phyloP scores from a whole-genome alignment of 768 basidiomycete species.

The Suillus discolor region DNA sequence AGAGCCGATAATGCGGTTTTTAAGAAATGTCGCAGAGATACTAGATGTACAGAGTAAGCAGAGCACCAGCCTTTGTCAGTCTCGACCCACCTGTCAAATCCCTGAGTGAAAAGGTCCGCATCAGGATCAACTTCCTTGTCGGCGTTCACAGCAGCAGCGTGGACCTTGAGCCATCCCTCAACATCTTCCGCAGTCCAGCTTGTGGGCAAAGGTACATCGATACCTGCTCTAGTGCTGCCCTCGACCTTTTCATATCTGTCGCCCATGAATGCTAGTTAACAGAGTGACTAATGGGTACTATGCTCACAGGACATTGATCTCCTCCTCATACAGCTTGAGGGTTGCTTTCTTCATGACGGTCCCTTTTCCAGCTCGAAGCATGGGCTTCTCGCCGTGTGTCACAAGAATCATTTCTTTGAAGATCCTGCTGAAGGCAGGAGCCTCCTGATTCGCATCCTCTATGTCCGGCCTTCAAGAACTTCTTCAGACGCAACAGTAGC shows the following conservation, averaged over 20 bases:
- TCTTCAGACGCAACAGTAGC: background rate
- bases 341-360: slow-evolving; percentile 44
- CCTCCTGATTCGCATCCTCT: slow-evolving; percentile 44
- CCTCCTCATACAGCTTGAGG: slow-evolving; percentile 40
- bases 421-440: slow-evolving; percentile 46
- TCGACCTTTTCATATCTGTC: slow-evolving; percentile 37
- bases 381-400: slow-evolving; percentile 41
- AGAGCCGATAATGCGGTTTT: slow-evolving; percentile 22
- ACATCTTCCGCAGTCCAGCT: slow-evolving; percentile 27
- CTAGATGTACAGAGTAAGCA: slow-evolving; percentile 16
- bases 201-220: slow-evolving; percentile 22
- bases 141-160: slow-evolving; percentile 20
- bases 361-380: slow-evolving; percentile 48
- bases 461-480: slow-evolving; percentile 35
- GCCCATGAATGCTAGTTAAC: background rate
- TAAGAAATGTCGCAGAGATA: slow-evolving; percentile 32
- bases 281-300: background rate
- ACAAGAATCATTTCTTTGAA: slow-evolving; percentile 58
- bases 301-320: slow-evolving; percentile 49
- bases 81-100: slow-evolving; percentile 39
- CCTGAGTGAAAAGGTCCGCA: slow-evolving; percentile 35
- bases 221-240: slow-evolving; percentile 21
- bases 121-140: slow-evolving; percentile 10
- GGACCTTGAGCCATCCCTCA: slow-evolving; percentile 30
- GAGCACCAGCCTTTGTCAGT: background rate